Evolutionary conservation across 2,329 filamentous ascomycete genomes (phyloP), one percentile per base, ranked within the genome.

Genomic region (Fusarium redolens): DNA sequence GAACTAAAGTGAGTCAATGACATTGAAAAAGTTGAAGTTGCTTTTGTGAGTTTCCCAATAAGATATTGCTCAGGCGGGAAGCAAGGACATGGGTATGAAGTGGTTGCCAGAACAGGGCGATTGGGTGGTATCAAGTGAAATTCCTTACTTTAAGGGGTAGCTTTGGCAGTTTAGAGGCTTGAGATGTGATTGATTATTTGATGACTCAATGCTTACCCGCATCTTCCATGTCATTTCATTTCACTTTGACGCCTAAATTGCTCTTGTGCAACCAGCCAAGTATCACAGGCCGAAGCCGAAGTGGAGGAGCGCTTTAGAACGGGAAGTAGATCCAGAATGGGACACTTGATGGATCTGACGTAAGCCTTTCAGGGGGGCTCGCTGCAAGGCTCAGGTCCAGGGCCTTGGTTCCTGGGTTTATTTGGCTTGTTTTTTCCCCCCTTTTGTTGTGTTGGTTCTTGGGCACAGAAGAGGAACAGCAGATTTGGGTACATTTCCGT

Each of bases 11-110:
- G 40, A 69, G 65, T 44, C 45, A 47, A n/a, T 69, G 22, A 44
- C n/a, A 52, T 31, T 45, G 62, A 18, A 56, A 57, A 35, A 28
- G 54, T 37, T 57, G 59, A 60, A 44, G 51, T 69, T 69, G 58
- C 66, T 69, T 69, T 58, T 55, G 35, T 44, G 41, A 68, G 37
- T 33, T 63, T 68, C 50, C 64, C 31, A 63, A 52, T 68, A 55
- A 52, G 48, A 52, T 20, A 30, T 41, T 28, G 33, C 43, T 41
- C 33, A 60, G 58, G 52, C 63, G 71, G 69, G 66, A 71, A 78
- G 59, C 75, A 78, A 69, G 75, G 75, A 75, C 73, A 75, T 71
- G 75, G 74, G 73, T 73, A 44, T 44, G 55, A 68, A 54, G 40
- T 44, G 33, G 43, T 66, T 63, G 45, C 71, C 71, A 38, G 41